Conservation (phyloP, 139 green algal genomes). For the Zygnema cylindricum region DNA sequence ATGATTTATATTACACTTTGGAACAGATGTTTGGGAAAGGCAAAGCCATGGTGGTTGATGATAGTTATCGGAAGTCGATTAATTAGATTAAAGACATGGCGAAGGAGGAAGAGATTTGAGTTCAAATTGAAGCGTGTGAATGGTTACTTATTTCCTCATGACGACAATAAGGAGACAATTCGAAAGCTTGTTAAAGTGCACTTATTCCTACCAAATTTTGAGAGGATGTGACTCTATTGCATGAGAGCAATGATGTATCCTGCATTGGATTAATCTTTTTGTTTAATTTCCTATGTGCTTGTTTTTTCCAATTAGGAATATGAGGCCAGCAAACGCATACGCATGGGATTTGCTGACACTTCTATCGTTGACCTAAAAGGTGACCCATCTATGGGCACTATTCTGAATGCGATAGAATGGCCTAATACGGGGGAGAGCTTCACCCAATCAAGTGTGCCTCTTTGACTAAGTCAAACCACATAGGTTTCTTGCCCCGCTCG, state of each 20-base stretch:
- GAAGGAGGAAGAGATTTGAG: conserved; percentile 66
- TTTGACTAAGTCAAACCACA: neutral
- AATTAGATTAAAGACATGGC: conserved; percentile 69
- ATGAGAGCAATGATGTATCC: no score
- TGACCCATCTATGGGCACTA: neutral
- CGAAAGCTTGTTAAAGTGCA: neutral
- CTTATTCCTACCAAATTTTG: neutral
- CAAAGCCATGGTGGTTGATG: conserved; percentile 64
- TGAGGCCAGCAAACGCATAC: conserved; percentile 25
- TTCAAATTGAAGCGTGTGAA: conserved; percentile 67
- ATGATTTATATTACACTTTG: conserved; percentile 69
- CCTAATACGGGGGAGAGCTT: conserved; percentile 22
- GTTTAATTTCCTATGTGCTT: neutral
- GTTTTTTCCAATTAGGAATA: conserved; percentile 27
- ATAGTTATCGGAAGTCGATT: conserved; percentile 63
- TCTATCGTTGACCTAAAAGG: neutral
- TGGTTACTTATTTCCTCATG: conserved; percentile 70
- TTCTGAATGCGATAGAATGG: conserved; percentile 11
- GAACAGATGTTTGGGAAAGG: conserved; percentile 67
- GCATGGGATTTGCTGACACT: conserved; percentile 11
- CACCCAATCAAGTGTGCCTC: conserved; percentile 43
- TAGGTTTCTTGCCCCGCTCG: neutral
- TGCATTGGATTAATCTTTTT: neutral
- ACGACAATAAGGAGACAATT: neutral
- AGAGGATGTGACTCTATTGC: neutral